A percentile compares a stretch with the other conserved stretches of the same genome.
Evolutionary conservation across 306 rosid species (phyloP).

Genomic region (Trifolium fragiferum): DNA sequence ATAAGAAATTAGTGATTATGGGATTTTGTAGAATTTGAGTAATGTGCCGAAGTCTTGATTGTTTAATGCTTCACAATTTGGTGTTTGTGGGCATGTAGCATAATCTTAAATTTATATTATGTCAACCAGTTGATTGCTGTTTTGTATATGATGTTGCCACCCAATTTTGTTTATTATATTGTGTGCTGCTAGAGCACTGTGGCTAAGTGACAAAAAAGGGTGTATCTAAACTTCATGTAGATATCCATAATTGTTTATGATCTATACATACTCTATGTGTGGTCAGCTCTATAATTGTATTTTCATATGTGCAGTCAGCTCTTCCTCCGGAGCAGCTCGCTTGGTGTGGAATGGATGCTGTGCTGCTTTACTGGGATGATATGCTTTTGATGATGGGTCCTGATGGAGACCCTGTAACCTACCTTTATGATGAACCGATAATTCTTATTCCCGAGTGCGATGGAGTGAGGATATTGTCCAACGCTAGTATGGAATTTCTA

Average conservation of each 20-base stretch:
- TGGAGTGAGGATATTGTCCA: conserved; percentile 95
- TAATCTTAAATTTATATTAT: conserved; percentile 1
- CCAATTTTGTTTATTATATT: background rate
- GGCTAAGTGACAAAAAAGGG: conserved; percentile 22
- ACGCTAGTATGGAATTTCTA: conserved; percentile 87
- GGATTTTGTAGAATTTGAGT: conserved; percentile 15
- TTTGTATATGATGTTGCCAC: conserved; percentile 31
- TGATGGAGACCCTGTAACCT: conserved; percentile 84
- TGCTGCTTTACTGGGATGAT: conserved; percentile 95
- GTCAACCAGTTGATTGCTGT: conserved; percentile 10
- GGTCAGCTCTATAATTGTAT: conserved; percentile 29
- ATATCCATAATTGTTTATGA: conserved; percentile 14
- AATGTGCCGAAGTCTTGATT: conserved; percentile 2
- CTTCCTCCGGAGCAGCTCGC: conserved; percentile 91
- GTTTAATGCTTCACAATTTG: conserved; percentile 10
- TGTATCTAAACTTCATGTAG: conserved; percentile 9
- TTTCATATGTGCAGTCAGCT: conserved; percentile 70
- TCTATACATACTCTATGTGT: background rate
- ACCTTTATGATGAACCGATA: conserved; percentile 87
- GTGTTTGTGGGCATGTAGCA: background rate
- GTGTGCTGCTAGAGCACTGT: conserved; percentile 14
- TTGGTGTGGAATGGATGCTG: conserved; percentile 99
- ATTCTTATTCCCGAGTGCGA: conserved; percentile 91
- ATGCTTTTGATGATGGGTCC: conserved; percentile 98
- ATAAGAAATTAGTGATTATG: background rate